Evolutionary conservation across 140 eudicot genomes (phyloP).

Genomic region (Senecio squalidus): DNA sequence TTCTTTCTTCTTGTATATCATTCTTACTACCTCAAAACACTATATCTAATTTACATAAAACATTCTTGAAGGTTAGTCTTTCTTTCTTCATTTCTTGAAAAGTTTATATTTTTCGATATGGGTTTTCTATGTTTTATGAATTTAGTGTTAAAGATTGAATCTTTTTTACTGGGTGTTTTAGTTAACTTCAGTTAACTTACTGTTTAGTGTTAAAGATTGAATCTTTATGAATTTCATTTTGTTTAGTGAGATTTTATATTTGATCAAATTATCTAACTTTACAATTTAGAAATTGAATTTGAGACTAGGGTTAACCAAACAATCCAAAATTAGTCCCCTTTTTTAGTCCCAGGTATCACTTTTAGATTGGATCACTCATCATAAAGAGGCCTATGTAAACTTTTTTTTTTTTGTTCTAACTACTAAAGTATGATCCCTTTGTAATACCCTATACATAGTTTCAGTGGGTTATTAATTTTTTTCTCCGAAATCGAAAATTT

Average conservation of each 20-base stretch:
- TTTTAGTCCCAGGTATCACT: constrained; percentile 12
- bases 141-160: constrained; percentile 1
- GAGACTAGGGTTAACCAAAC: constrained; percentile 14
- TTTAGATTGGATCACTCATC: constrained; percentile 26
- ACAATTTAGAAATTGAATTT: background rate
- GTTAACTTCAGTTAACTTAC: no score
- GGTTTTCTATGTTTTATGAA: background rate
- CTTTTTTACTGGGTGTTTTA: background rate
- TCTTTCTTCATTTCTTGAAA: background rate
- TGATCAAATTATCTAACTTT: constrained; percentile 12
- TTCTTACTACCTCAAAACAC: no score
- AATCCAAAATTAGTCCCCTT: background rate
- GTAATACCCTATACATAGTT: constrained; percentile 1
- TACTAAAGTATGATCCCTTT: constrained; percentile 8
- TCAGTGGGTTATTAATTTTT: background rate
- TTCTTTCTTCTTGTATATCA: no score
- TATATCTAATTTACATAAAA: no score
- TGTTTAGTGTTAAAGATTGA: constrained; percentile 1
- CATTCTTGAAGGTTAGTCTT: no score
- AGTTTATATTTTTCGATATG: constrained; percentile 3
- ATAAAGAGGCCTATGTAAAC: background rate
- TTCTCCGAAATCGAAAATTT: background rate
- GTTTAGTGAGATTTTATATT: constrained; percentile 7
- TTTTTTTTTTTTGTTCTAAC: constrained; percentile 1
- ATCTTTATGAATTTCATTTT: background rate